phyloP scores from a whole-genome alignment of 257 asterid genomes.

The Solanum corneliomulleri region DNA sequence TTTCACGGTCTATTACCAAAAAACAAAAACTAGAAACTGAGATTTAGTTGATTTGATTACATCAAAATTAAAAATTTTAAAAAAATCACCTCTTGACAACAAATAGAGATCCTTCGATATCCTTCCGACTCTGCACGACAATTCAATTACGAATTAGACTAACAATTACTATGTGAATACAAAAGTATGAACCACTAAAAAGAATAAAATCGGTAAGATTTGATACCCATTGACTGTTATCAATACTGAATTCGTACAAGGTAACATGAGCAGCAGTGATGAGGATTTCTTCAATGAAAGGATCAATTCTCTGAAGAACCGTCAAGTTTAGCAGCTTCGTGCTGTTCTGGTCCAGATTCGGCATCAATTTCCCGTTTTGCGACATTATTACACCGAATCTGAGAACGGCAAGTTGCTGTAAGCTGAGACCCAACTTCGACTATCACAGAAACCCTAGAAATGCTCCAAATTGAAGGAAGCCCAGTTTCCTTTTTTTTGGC shows the following conservation, averaged over 20 bases:
- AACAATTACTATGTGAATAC: not conserved
- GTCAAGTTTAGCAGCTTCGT: conserved; percentile 64
- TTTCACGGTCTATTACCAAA: no score
- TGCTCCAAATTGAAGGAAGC: not conserved
- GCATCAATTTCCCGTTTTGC: conserved; percentile 53
- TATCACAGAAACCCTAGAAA: not conserved
- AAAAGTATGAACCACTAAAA: not conserved
- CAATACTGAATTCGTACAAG: conserved; percentile 56
- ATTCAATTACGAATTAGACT: not conserved
- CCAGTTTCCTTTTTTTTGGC: not conserved
- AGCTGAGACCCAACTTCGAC: not conserved
- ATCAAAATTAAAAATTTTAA: not conserved
- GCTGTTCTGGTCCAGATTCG: conserved; percentile 63
- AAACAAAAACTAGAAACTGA: not conserved
- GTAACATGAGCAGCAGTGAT: conserved; percentile 75
- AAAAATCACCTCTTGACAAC: conserved; percentile 68
- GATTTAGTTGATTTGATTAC: not conserved
- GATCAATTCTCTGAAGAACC: conserved; percentile 83
- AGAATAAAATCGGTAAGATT: not conserved
- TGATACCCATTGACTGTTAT: conserved; percentile 61
- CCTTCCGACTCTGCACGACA: conserved; percentile 68
- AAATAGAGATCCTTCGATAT: conserved; percentile 88
- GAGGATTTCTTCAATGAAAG: conserved; percentile 66
- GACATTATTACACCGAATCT: conserved; percentile 2
- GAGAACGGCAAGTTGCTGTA: not conserved